These are phyloP conservation scores for Clavispora santaluciae DNA, from an alignment of 805 yeast genomes.

Conservation along the genomic window DNA sequence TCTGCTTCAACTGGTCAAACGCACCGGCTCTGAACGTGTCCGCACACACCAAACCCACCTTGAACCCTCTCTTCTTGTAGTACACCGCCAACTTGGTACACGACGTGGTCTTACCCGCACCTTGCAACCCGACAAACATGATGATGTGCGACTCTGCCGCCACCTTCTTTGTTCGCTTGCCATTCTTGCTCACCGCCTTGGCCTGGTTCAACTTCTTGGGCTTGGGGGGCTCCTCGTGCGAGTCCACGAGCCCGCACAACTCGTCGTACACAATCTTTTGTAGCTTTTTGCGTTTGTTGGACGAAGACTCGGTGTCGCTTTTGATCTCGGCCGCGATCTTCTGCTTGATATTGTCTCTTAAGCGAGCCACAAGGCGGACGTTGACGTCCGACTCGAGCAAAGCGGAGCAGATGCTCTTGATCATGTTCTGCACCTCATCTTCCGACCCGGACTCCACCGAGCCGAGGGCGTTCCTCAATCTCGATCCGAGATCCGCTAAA, in stretches of 20 bases:
- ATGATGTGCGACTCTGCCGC: slow-evolving; percentile 49
- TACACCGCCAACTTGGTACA: slow-evolving; percentile 95
- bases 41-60: slow-evolving; percentile 96
- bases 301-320: slow-evolving; percentile 42
- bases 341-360: slow-evolving; percentile 55
- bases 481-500: slow-evolving; percentile 42
- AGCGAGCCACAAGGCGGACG: slow-evolving; percentile 69
- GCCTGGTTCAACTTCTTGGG: slow-evolving; percentile 69
- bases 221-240: slow-evolving; percentile 56
- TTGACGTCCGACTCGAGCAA: slow-evolving; percentile 93
- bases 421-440: slow-evolving; percentile 44
- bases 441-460: slow-evolving; percentile 37
- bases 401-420: slow-evolving; percentile 88
- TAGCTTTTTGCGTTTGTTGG: slow-evolving; percentile 69
- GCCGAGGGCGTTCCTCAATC: slow-evolving; percentile 40
- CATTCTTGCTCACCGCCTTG: slow-evolving; percentile 19
- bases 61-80: slow-evolving; percentile 88
- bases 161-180: slow-evolving; percentile 21
- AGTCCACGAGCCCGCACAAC: slow-evolving; percentile 79
- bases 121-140: slow-evolving; percentile 98
- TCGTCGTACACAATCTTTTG: slow-evolving; percentile 96
- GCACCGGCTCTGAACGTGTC: slow-evolving; percentile 99
- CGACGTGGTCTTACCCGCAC: slow-evolving; percentile 97
- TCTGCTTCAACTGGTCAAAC: slow-evolving; percentile 95
- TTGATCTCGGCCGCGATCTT: slow-evolving; percentile 54